These are phyloP conservation scores for Fraxinus albicans DNA, from an alignment of 305 asterid genomes.

Conservation along the genomic window DNA sequence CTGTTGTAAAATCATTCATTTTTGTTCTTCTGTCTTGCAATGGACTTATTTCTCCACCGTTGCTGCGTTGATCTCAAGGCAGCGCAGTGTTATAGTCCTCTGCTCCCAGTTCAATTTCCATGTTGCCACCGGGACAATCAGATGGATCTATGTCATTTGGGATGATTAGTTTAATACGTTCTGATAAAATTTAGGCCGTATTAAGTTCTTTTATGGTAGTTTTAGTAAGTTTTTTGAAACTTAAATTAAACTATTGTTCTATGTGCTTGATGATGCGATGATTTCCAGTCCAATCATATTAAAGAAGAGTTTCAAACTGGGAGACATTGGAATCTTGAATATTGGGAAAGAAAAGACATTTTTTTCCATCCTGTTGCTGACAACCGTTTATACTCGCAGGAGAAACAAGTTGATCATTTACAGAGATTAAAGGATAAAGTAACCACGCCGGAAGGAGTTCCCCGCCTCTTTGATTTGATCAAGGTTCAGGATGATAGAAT, in stretches of 20 bases:
- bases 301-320: background rate
- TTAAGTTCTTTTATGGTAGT: slow-evolving; percentile 4
- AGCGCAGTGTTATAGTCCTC: background rate
- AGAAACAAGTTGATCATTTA: slow-evolving; percentile 65
- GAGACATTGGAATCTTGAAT: background rate
- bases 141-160: background rate
- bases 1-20: background rate
- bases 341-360: background rate
- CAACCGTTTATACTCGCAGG: slow-evolving; percentile 48
- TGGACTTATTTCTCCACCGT: background rate
- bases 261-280: background rate
- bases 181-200: background rate
- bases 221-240: background rate
- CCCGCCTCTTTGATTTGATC: slow-evolving; percentile 87
- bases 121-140: slow-evolving; percentile 5
- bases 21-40: background rate
- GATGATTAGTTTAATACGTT: background rate
- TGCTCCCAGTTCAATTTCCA: slow-evolving; percentile 6
- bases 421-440: slow-evolving; percentile 64
- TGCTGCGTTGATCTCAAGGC: background rate
- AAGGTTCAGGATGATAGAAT: slow-evolving; percentile 85
- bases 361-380: background rate
- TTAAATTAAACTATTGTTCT: background rate
- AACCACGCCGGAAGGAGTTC: slow-evolving; percentile 74
- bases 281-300: slow-evolving; percentile 8